Percentiles rank a stretch among this genome's conserved stretches.
These are phyloP conservation scores for Voacanga thouarsii DNA, from an alignment of 257 asterid genomes.

Conservation along the genomic window DNA sequence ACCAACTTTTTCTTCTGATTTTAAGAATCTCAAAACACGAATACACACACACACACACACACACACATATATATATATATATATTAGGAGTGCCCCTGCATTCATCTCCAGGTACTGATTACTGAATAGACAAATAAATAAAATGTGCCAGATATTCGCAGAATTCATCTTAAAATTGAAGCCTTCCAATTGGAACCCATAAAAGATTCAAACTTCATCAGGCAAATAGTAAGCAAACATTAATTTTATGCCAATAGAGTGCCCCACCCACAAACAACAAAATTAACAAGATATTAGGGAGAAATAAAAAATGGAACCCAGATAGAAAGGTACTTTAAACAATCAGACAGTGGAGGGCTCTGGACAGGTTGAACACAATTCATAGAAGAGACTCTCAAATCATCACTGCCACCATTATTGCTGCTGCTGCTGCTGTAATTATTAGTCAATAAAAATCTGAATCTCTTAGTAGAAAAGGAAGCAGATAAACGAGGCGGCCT, in stretches of 20 bases:
- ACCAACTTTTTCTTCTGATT: not conserved
- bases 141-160: not conserved
- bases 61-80: no score
- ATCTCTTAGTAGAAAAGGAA: slow-evolving; percentile 14
- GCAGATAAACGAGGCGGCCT: slow-evolving; percentile 1
- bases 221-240: not conserved
- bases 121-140: not conserved
- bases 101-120: not conserved
- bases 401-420: not conserved
- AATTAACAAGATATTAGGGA: not conserved
- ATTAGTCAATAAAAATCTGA: slow-evolving; percentile 10
- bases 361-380: slow-evolving; percentile 20
- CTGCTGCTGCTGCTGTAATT: not conserved
- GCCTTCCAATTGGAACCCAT: not conserved
- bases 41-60: no score
- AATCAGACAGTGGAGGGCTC: slow-evolving; percentile 27
- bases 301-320: not conserved
- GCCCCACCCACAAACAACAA: not conserved
- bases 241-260: no score
- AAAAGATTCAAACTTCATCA: not conserved
- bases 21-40: not conserved
- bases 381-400: slow-evolving; percentile 8
- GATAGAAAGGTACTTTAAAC: slow-evolving; percentile 38
- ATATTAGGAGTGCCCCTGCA: no score
- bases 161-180: not conserved